Conservation (phyloP, 352 stramenopile species). For the Pythium utonaiense region DNA sequence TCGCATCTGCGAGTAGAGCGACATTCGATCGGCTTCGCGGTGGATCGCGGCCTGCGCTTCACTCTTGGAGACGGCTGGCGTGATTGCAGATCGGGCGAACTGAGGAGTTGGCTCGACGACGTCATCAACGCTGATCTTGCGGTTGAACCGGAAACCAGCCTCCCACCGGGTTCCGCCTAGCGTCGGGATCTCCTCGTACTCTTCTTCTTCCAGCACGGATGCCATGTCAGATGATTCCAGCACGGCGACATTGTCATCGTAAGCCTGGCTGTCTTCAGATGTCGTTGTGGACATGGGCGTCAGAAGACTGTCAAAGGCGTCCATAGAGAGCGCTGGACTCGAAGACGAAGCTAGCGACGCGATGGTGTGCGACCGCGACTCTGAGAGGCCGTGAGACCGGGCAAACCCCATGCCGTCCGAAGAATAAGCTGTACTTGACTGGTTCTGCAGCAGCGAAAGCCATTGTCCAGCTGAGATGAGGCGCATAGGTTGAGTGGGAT, state of each 20-base stretch:
- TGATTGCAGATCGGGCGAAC: slow-evolving; percentile 15
- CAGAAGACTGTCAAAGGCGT: slow-evolving; percentile 13
- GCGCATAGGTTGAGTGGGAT: slow-evolving; percentile 11
- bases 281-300: slow-evolving; percentile 12
- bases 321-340: background rate
- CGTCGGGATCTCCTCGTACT: slow-evolving; percentile 18
- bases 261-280: background rate
- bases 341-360: slow-evolving; percentile 6
- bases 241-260: slow-evolving; percentile 13
- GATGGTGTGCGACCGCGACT: slow-evolving; percentile 4
- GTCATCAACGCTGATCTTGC: slow-evolving; percentile 18
- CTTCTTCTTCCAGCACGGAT: slow-evolving; percentile 19
- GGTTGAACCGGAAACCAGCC: slow-evolving; percentile 14
- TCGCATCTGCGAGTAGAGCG: slow-evolving; percentile 24
- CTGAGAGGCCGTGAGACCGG: background rate
- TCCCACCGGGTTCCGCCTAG: background rate
- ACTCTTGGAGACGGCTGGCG: slow-evolving; percentile 13
- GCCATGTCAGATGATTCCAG: slow-evolving; percentile 21
- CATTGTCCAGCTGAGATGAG: slow-evolving; percentile 18
- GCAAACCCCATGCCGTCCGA: background rate
- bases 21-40: slow-evolving; percentile 16
- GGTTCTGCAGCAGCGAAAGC: slow-evolving; percentile 4
- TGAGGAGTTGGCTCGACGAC: background rate
- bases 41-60: slow-evolving; percentile 14
- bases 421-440: background rate